Evolutionary conservation across 352 stramenopile species (phyloP), one percentile per base, ranked within the genome.

Genomic region (Thalassiosira delicatula): DNA sequence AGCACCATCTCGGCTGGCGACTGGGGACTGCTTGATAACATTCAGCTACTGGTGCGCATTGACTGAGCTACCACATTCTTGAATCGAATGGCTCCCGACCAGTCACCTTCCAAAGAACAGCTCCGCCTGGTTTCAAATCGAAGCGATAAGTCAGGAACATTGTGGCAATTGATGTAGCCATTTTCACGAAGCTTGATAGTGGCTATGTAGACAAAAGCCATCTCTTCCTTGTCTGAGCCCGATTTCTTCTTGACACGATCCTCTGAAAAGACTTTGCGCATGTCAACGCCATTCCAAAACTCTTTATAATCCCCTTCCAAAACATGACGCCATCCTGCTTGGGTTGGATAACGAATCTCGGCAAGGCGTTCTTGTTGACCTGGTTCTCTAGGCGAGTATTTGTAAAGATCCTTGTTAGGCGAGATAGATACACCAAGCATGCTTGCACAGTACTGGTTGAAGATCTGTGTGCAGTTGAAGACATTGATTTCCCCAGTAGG

Each of bases 201-300:
- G 19, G 51, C 62, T 35, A 57, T 70, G 33, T 70, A 70, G 3
- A 70, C 62, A 70, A 70, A 70, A 57, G 9, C 19, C 62, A 70
- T 59, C 25, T 70, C 62, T 19, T 70, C 62, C n/a, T 57, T 54
- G 35, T 70, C 62, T n/a, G 62, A 70, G 3, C 17, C 2, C 1
- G 11, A 57, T 27, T 70, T 70, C 9, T 32, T 5, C 62, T 70
- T 70, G 3, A 42, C 19, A 35, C 62, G 21, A 9, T 54, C 62
- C 5, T 35, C 37, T 17, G 37, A 8, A 49, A 49, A 8, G 37
- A 49, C 37, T 49, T 49, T 8, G 37, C 17, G 8, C 17, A 49
- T 49, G 37, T 49, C 37, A 17, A 49, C 17, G 17, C 37, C 17
- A 8, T 17, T 17, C 37, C 37, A 49, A 49, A 49, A 49, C 37